Percentiles rank a stretch among this genome's conserved stretches.
Conservation (phyloP, 352 stramenopile genomes). For the Globisporangium nunn region DNA sequence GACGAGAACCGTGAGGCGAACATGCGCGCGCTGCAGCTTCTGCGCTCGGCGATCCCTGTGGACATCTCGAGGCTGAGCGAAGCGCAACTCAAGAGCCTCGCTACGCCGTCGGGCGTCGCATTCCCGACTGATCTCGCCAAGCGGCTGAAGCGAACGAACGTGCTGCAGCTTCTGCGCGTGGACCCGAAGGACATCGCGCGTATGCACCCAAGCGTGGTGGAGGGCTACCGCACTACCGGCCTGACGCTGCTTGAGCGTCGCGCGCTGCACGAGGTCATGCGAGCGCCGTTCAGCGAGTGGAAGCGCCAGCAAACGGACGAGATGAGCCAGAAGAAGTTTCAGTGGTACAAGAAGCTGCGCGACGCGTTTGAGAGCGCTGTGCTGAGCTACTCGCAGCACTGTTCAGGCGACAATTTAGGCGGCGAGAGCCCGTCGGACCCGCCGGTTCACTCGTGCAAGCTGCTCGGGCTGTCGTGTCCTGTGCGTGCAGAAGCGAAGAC, state of each 20-base stretch:
- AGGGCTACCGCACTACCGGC: constrained; percentile 47
- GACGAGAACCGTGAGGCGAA: constrained; percentile 44
- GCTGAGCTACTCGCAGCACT: constrained; percentile 23
- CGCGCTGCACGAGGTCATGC: constrained; percentile 74
- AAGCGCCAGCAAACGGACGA: constrained; percentile 74
- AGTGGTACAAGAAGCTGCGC: constrained; percentile 80
- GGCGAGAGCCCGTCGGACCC: not conserved
- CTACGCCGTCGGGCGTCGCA: constrained; percentile 50
- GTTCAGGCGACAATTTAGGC: not conserved
- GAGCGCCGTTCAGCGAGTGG: constrained; percentile 51
- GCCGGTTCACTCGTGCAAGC: constrained; percentile 24
- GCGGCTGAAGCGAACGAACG: constrained; percentile 87
- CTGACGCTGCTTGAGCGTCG: constrained; percentile 83
- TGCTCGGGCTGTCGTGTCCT: constrained; percentile 42
- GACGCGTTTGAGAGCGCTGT: constrained; percentile 40
- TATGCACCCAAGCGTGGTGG: constrained; percentile 81
- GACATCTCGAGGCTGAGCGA: constrained; percentile 78
- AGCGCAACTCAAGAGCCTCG: constrained; percentile 39
- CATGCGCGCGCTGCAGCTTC: constrained; percentile 31
- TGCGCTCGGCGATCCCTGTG: constrained; percentile 78
- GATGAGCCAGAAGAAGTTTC: constrained; percentile 69
- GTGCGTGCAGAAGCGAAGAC: constrained; percentile 35
- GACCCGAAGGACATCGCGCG: constrained; percentile 62
- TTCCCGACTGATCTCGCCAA: constrained; percentile 66
- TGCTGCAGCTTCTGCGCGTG: constrained; percentile 73